Percentiles rank a stretch among this genome's conserved stretches.
Conservation (phyloP, 345 rosid species). For the Corchorus capsularis region DNA sequence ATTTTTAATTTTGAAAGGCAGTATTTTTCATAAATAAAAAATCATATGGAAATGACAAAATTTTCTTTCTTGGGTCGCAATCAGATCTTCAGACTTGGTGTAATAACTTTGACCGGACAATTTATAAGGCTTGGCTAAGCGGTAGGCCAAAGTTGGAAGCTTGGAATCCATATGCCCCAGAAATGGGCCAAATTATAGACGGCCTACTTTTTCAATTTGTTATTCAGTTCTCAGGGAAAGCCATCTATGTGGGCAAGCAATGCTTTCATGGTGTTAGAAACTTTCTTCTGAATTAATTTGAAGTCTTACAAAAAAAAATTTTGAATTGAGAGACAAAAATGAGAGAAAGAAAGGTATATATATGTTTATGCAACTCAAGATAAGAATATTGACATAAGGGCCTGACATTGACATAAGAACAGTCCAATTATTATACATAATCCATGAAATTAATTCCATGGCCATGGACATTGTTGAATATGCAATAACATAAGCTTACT, state of each 20-base stretch:
- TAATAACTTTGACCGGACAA: conserved; percentile 8
- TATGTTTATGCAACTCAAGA: neutral
- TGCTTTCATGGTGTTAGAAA: too few relatives aligned
- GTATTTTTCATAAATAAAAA: too few relatives aligned
- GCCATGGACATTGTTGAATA: neutral
- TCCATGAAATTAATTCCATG: neutral
- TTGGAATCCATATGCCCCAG: neutral
- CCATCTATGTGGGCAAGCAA: too few relatives aligned
- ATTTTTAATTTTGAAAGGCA: neutral
- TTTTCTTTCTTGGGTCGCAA: neutral
- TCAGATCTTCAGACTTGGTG: neutral
- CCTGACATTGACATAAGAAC: too few relatives aligned
- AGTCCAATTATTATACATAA: neutral
- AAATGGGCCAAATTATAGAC: neutral
- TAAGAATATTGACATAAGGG: too few relatives aligned
- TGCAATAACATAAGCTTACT: neutral
- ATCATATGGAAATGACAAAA: too few relatives aligned
- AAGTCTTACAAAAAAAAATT: too few relatives aligned
- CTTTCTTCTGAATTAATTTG: too few relatives aligned
- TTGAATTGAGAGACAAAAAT: too few relatives aligned
- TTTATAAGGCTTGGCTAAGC: neutral
- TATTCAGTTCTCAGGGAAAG: too few relatives aligned
- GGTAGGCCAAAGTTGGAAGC: neutral
- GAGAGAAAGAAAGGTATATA: too few relatives aligned
- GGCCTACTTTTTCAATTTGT: too few relatives aligned